phyloP scores from a whole-genome alignment of 2,329 filamentous ascomycete species.

The Colletotrichum eleusines region DNA sequence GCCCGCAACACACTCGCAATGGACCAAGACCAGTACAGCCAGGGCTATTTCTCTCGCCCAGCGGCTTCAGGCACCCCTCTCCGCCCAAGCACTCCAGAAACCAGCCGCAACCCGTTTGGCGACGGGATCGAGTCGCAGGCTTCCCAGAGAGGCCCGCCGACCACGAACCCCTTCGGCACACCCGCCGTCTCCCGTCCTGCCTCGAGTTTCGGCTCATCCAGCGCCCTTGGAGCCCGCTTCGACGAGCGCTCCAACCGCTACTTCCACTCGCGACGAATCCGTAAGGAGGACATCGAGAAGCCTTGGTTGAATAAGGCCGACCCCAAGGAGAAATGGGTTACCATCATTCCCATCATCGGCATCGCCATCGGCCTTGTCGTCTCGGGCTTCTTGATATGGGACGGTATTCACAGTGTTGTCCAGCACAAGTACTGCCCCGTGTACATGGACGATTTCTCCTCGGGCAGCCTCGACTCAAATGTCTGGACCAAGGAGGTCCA shows the following conservation, averaged over 20 bases:
- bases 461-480: conserved; percentile 65
- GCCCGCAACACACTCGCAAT: conserved; percentile 41
- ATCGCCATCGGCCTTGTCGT: conserved; percentile 76
- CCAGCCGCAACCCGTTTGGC: conserved; percentile 55
- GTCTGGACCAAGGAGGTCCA: conserved; percentile 83
- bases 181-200: conserved; percentile 59
- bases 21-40: conserved; percentile 47
- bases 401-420: conserved; percentile 78
- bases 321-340: conserved; percentile 87
- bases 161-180: conserved; percentile 61
- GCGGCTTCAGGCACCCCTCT: conserved; percentile 54
- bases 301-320: conserved; percentile 82
- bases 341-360: conserved; percentile 80
- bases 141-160: conserved; percentile 48
- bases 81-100: conserved; percentile 56
- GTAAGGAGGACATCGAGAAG: conserved; percentile 79
- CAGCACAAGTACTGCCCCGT: conserved; percentile 80
- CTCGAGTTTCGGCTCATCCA: conserved; percentile 62
- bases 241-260: conserved; percentile 64
- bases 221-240: conserved; percentile 52
- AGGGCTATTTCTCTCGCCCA: conserved; percentile 47
- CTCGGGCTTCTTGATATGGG: conserved; percentile 79
- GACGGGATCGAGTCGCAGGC: conserved; percentile 54
- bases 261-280: conserved; percentile 80
- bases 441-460: conserved; percentile 73